Conservation (phyloP, 345 rosid species). For the Kandelia obovata region DNA sequence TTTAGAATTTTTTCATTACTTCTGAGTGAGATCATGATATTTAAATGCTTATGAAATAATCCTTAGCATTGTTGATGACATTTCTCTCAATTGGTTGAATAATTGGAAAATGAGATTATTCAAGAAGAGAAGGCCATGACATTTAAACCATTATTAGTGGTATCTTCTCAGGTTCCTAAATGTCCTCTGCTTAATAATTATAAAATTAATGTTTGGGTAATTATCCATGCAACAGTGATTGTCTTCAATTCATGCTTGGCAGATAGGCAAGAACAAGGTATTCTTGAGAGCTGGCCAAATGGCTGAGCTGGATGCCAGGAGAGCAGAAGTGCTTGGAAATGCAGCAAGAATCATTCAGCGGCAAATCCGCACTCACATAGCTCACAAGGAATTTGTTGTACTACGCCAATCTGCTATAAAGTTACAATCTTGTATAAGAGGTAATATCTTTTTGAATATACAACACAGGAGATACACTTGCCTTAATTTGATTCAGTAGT, state of each 20-base stretch:
- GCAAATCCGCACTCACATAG: slow-evolving; percentile 69
- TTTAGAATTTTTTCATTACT: not conserved
- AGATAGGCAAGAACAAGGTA: slow-evolving; percentile 87
- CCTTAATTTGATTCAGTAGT: too few relatives aligned
- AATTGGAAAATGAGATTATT: not conserved
- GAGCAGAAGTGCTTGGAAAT: slow-evolving; percentile 92
- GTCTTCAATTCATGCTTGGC: slow-evolving; percentile 14
- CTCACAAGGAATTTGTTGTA: slow-evolving; percentile 67
- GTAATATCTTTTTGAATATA: slow-evolving; percentile 35
- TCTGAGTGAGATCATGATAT: not conserved
- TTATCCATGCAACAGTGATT: not conserved
- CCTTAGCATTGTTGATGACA: not conserved
- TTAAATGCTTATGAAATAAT: not conserved
- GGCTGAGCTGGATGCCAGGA: slow-evolving; percentile 95
- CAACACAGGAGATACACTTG: not conserved
- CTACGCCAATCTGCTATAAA: slow-evolving; percentile 68
- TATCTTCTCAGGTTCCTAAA: not conserved
- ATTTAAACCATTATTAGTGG: not conserved
- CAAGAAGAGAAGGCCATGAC: not conserved
- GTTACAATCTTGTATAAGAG: slow-evolving; percentile 77
- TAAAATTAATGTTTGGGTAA: not conserved
- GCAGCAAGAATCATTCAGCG: slow-evolving; percentile 90
- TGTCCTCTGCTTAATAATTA: not conserved
- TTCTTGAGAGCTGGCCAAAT: slow-evolving; percentile 99
- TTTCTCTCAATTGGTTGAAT: too few relatives aligned